These are phyloP conservation scores for barrel medic (Medicago truncatula) DNA, from an alignment of 306 rosid genomes.

Conservation along the genomic window DNA sequence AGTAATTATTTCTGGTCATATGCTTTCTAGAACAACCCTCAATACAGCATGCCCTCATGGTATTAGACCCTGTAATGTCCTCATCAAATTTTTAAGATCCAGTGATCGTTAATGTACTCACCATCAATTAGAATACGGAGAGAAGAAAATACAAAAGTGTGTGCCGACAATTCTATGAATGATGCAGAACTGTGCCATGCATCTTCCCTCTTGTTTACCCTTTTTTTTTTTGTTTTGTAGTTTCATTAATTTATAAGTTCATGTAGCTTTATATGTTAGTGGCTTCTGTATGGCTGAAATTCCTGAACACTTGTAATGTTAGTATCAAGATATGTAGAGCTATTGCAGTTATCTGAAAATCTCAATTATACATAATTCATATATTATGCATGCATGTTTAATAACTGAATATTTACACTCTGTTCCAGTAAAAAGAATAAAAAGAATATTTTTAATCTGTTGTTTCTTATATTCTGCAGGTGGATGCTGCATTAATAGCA, in stretches of 20 bases:
- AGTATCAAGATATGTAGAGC: not conserved
- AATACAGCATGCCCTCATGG: not conserved
- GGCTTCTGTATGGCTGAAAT: constrained; percentile 15
- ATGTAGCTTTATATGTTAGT: not conserved
- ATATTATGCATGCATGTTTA: constrained; percentile 22
- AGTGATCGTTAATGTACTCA: constrained; percentile 1
- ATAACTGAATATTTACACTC: constrained; percentile 17
- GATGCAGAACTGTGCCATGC: constrained; percentile 8
- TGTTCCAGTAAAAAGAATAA: not conserved
- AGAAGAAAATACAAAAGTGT: constrained; percentile 12
- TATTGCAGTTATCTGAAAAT: constrained; percentile 12
- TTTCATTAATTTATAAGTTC: not conserved
- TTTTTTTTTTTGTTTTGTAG: not conserved
- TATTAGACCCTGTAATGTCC: constrained; percentile 28
- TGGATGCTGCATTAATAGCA: constrained; percentile 94
- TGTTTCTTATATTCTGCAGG: constrained; percentile 57
- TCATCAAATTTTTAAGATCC: constrained; percentile 15
- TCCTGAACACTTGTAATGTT: constrained; percentile 1
- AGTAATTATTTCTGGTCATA: not conserved
- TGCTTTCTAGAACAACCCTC: constrained; percentile 12
- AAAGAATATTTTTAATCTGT: too few species aligned
- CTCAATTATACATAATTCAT: not conserved
- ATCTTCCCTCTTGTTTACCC: not conserved
- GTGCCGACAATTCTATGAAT: constrained; percentile 3
- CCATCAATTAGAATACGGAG: not conserved